These are phyloP conservation scores for Huntiella omanensis DNA, from an alignment of 2,329 filamentous ascomycete species.

Conservation along the genomic window DNA sequence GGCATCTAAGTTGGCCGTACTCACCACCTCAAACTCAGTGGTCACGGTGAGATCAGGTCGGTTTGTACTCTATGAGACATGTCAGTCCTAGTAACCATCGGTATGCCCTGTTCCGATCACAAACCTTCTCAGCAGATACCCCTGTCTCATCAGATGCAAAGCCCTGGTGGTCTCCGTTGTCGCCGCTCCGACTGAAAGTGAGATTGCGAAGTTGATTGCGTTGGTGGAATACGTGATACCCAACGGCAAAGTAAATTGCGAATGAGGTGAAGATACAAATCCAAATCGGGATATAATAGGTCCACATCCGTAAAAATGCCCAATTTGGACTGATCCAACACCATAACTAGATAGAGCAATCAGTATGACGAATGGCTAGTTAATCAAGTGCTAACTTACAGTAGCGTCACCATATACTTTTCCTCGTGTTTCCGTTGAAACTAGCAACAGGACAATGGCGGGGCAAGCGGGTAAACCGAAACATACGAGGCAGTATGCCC, in stretches of 20 bases:
- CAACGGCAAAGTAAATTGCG: slow-evolving; percentile 36
- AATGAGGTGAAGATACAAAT: slow-evolving; percentile 36
- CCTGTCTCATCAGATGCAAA: slow-evolving; percentile 15
- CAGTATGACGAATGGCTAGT: background rate
- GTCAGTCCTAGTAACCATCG: background rate
- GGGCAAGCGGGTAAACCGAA: slow-evolving; percentile 56
- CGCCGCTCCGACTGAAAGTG: slow-evolving; percentile 14
- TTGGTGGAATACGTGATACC: slow-evolving; percentile 40
- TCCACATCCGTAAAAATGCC: slow-evolving; percentile 38
- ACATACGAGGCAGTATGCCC: slow-evolving; percentile 49
- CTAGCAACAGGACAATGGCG: slow-evolving; percentile 43
- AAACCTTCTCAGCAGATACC: slow-evolving; percentile 20
- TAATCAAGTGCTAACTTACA: slow-evolving; percentile 19
- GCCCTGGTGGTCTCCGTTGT: slow-evolving; percentile 12
- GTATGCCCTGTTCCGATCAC: background rate
- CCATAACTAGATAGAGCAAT: slow-evolving; percentile 28
- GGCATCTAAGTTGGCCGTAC: slow-evolving; percentile 2
- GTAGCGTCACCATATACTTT: slow-evolving; percentile 37
- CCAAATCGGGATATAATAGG: slow-evolving; percentile 44
- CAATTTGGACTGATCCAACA: slow-evolving; percentile 39
- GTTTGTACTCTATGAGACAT: slow-evolving; percentile 15
- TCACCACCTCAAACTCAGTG: slow-evolving; percentile 24
- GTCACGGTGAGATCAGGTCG: slow-evolving; percentile 26
- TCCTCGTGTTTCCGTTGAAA: slow-evolving; percentile 22
- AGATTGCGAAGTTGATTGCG: slow-evolving; percentile 36